These are phyloP conservation scores for Dioscorea zingiberensis DNA, from an alignment of 106 monocot species.

Conservation along the genomic window DNA sequence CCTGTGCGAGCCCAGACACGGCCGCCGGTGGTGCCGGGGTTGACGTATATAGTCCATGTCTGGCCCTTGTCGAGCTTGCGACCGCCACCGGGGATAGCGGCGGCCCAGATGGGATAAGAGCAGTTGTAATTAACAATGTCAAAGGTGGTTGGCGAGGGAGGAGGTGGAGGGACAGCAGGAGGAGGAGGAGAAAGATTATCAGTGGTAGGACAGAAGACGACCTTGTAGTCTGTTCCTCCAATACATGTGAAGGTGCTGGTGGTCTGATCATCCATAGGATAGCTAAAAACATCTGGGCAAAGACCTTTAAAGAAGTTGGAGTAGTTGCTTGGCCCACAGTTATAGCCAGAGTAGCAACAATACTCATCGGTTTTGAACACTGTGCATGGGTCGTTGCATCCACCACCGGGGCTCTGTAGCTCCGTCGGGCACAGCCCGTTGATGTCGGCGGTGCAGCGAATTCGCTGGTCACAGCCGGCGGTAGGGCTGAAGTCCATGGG, in stretches of 20 bases:
- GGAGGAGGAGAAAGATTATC: too few species aligned
- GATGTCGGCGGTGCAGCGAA: slow-evolving; percentile 16
- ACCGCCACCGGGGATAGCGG: slow-evolving; percentile 17
- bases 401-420: slow-evolving; percentile 11
- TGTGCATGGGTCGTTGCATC: slow-evolving; percentile 8
- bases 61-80: slow-evolving; percentile 14
- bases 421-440: slow-evolving; percentile 22
- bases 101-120: slow-evolving; percentile 25
- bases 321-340: slow-evolving; percentile 17
- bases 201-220: slow-evolving; percentile 22
- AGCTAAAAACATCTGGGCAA: slow-evolving; percentile 19
- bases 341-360: slow-evolving; percentile 11
- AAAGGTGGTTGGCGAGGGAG: slow-evolving; percentile 15
- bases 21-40: slow-evolving; percentile 12
- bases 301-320: slow-evolving; percentile 14
- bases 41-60: slow-evolving; percentile 12
- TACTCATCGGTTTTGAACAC: slow-evolving; percentile 16
- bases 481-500: slow-evolving; percentile 5
- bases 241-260: slow-evolving; percentile 28
- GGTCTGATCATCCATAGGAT: slow-evolving; percentile 15
- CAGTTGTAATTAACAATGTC: slow-evolving; percentile 18
- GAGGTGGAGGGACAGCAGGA: slow-evolving; percentile 3
- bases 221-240: slow-evolving; percentile 12
- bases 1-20: slow-evolving; percentile 52
- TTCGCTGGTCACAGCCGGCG: background rate